Evolutionary conservation across 371 early-diverging fungal species (phyloP).

Genomic region (Mortierella sp.): DNA sequence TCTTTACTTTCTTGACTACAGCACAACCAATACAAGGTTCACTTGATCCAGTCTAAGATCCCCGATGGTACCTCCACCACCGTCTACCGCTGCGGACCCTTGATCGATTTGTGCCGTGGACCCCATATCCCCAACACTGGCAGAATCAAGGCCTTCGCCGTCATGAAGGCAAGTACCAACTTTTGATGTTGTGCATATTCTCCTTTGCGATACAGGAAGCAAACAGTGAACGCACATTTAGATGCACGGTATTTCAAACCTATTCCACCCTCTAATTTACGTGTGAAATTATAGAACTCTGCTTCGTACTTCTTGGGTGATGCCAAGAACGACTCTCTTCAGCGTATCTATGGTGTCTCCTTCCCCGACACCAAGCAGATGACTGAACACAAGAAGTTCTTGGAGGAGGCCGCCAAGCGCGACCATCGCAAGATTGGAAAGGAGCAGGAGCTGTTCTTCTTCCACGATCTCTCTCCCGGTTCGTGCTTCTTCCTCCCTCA

Average conservation of each 20-base stretch:
- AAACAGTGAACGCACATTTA: no score
- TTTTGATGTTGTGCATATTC: not conserved
- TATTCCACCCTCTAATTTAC: not conserved
- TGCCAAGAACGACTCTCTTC: constrained; percentile 96
- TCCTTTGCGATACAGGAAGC: not conserved
- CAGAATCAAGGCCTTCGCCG: constrained; percentile 93
- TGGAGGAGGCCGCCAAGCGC: constrained; percentile 97
- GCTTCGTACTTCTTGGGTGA: constrained; percentile 99
- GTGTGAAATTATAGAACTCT: constrained; percentile 79
- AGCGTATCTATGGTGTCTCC: constrained; percentile 99
- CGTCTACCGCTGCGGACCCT: constrained; percentile 98
- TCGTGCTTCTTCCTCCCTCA: constrained; percentile 98
- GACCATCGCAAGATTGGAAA: constrained; percentile 99
- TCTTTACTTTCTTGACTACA: constrained; percentile 20
- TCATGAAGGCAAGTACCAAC: constrained; percentile 82
- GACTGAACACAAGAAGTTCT: constrained; percentile 94
- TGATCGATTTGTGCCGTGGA: constrained; percentile 99
- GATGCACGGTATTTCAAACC: not conserved
- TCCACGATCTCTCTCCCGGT: constrained; percentile 98
- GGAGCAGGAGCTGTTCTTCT: constrained; percentile 98
- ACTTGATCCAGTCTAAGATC: constrained; percentile 93
- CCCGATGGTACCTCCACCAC: constrained; percentile 97
- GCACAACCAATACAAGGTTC: constrained; percentile 97
- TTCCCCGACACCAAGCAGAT: constrained; percentile 98
- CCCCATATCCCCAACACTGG: constrained; percentile 99